Evolutionary conservation across 1,284 basidiomycete genomes (phyloP), one percentile per base, ranked within the genome.

Genomic region (Neolentinus lepideus): DNA sequence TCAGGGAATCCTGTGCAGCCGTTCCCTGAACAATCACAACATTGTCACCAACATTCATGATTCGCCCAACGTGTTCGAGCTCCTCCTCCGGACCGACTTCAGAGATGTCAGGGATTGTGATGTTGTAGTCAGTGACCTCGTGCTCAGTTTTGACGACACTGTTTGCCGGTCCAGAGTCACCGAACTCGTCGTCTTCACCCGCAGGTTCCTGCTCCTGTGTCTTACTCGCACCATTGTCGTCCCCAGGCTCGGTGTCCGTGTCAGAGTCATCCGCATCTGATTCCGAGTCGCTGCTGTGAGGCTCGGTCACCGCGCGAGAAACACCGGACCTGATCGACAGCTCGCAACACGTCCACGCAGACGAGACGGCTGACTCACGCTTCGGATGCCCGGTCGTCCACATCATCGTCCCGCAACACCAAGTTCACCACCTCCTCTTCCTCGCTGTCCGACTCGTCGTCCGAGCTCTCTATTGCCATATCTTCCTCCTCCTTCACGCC

Each of bases 61-160:
- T 73, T 59, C 90, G 82, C 54, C 90, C 91, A 4, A 90, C 81
- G 62, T 75, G 79, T 64, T 89, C 86, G 53, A 94, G 71, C 1
- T 66, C 63, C 61, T 88, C 88, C 25, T 82, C 73, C 10, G 75
- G 66, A 0, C 73, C 79, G 47, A 88, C 76, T 65, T 83, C 72
- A 47, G 79, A 71, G 25, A 85, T 70, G 3, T 80, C 74, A 16
- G 87, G 88, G 56, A 85, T 64, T 16, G 69, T 66, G 56, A 88
- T 70, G 22, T 75, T 71, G 16, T 70, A 59, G 29, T 85, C 81
- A 29, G 71, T 52, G 8, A 84, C 57, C 67, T 89, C 87, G 59
- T 88, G 83, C 70, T 83, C 84, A 2, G 87, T 87, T 52, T 77
- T 75, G 46, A 83, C 71, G 60, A 80, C 77, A 0, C 73, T 67